A percentile compares a stretch with the other conserved stretches of the same genome.
Conservation (phyloP, 192 early-diverging fungal genomes). For the Linderina pennispora region DNA sequence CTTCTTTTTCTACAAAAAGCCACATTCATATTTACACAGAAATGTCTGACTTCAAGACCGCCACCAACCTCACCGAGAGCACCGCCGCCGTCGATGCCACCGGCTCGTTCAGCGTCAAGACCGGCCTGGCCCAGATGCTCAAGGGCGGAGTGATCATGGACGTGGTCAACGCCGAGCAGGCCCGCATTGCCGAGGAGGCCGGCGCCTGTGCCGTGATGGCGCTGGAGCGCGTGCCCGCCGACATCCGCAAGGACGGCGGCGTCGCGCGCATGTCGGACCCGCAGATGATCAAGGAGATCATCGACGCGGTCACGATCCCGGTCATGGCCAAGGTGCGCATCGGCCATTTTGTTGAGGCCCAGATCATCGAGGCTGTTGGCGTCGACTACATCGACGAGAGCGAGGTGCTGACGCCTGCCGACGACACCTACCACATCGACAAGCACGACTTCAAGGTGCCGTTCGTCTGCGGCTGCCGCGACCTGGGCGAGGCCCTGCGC, state of each 20-base stretch:
- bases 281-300: conserved; percentile 95
- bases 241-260: conserved; percentile 94
- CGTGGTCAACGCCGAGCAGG: conserved; percentile 96
- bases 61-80: conserved; percentile 53
- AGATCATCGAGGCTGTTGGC: conserved; percentile 86
- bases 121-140: conserved; percentile 95
- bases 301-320: conserved; percentile 91
- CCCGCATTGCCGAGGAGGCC: conserved; percentile 93
- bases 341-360: conserved; percentile 98
- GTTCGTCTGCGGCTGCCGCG: conserved; percentile 94
- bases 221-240: conserved; percentile 95
- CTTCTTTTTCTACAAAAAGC: too few species aligned
- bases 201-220: conserved; percentile 98
- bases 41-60: conserved; percentile 44
- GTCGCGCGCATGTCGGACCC: conserved; percentile 99
- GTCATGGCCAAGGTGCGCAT: conserved; percentile 99
- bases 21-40: too few species aligned
- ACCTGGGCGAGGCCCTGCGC: conserved; percentile 95
- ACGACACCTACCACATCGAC: conserved; percentile 93
- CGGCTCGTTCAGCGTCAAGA: conserved; percentile 78
- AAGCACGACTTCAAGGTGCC: conserved; percentile 92
- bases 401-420: conserved; percentile 93
- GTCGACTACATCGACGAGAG: conserved; percentile 98
- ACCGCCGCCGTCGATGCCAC: conserved; percentile 6
- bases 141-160: conserved; percentile 99